Evolutionary conservation across 1,284 basidiomycete species (phyloP).

Genomic region (Malassezia globosa): DNA sequence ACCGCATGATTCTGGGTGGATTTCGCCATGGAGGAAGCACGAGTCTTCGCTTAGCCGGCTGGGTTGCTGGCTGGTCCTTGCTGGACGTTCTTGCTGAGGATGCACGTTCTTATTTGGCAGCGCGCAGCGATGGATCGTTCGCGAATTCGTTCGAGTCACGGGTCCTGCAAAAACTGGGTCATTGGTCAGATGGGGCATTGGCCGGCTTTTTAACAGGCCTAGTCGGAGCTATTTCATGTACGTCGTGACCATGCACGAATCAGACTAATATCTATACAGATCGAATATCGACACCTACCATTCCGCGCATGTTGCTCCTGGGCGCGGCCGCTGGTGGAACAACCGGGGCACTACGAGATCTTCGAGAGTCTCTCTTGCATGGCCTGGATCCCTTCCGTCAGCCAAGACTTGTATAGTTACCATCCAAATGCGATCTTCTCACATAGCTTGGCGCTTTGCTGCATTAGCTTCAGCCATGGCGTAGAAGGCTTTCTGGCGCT

Average conservation of each 20-base stretch:
- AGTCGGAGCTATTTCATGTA: constrained; percentile 22
- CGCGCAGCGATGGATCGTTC: not conserved
- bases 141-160: not conserved
- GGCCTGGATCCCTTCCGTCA: not conserved
- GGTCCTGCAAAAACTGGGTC: constrained; percentile 22
- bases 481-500: constrained; percentile 40
- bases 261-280: constrained; percentile 1
- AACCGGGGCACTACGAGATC: constrained; percentile 14
- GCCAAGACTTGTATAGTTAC: not conserved
- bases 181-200: constrained; percentile 33
- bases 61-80: constrained; percentile 31
- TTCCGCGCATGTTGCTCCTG: constrained; percentile 11
- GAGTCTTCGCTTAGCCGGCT: constrained; percentile 25
- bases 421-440: not conserved
- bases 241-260: not conserved
- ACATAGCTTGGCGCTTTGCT: not conserved
- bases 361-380: constrained; percentile 6
- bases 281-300: constrained; percentile 2
- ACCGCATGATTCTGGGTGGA: constrained; percentile 36
- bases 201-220: constrained; percentile 26
- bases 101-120: constrained; percentile 1
- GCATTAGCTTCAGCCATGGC: constrained; percentile 15
- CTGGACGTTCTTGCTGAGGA: constrained; percentile 20
- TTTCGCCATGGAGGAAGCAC: constrained; percentile 28
- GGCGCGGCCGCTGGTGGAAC: constrained; percentile 11